Evolutionary conservation across 108 stramenopile species (phyloP).

Genomic region (Cyclotella distinguenda): DNA sequence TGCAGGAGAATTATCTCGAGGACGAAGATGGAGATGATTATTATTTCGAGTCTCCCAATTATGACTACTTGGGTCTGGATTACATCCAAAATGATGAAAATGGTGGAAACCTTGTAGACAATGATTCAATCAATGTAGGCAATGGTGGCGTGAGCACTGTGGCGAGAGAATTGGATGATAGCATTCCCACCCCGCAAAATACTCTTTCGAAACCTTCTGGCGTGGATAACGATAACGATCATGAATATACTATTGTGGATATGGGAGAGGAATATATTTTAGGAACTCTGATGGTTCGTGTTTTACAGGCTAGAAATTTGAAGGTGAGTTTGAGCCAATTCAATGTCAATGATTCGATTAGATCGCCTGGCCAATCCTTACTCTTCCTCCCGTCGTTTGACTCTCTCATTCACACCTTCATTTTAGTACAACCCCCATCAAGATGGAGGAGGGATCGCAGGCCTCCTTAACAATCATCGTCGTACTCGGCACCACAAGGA

Average conservation of each 20-base stretch:
- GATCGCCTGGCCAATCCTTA: no score
- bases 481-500: constrained; percentile 28
- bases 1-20: no score
- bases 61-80: constrained; percentile 29
- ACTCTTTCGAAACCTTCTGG: no score
- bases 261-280: constrained; percentile 63
- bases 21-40: background rate
- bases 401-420: background rate
- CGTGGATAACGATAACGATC: background rate
- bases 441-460: constrained; percentile 21
- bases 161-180: no score
- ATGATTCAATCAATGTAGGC: background rate
- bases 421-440: constrained; percentile 9
- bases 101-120: background rate
- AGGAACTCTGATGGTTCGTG: constrained; percentile 79
- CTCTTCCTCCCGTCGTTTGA: background rate
- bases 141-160: no score
- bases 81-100: background rate
- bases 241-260: constrained; percentile 1
- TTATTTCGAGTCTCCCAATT: constrained; percentile 24
- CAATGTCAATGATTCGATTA: background rate
- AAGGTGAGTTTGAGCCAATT: constrained; percentile 23
- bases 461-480: constrained; percentile 34
- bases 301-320: constrained; percentile 75
- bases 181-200: no score